Conservation (phyloP, 371 early-diverging fungal species). For the Phascolomyces articulosus region DNA sequence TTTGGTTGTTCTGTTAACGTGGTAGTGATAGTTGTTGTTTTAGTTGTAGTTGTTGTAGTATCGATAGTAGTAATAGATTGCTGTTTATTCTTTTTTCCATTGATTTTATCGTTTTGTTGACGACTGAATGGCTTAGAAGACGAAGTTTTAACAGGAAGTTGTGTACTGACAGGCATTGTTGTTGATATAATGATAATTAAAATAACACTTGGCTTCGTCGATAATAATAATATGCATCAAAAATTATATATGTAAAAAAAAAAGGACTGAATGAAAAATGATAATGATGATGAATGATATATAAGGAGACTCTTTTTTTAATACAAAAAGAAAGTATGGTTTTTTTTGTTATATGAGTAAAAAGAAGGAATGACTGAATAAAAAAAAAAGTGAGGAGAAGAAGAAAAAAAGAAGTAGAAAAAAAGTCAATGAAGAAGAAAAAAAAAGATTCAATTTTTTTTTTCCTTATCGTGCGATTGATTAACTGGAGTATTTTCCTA, state of each 20-base stretch:
- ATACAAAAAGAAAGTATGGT: constrained; percentile 2
- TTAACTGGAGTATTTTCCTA: not conserved
- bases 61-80: too few species aligned
- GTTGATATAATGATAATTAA: not conserved
- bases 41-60: not conserved
- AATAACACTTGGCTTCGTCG: not conserved
- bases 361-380: constrained; percentile 2
- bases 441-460: not conserved
- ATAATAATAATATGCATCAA: constrained; percentile 2
- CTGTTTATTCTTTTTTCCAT: not conserved
- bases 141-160: not conserved
- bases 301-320: not conserved
- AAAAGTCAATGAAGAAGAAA: not conserved
- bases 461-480: constrained; percentile 1
- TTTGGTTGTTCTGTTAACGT: not conserved
- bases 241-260: too few species aligned
- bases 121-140: not conserved
- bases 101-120: not conserved
- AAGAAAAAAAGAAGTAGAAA: constrained; percentile 1
- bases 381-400: constrained; percentile 3
- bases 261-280: constrained; percentile 1
- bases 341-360: not conserved
- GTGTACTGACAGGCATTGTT: constrained; percentile 5
- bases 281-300: not conserved
- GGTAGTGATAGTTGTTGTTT: not conserved